Evolutionary conservation across 352 stramenopile genomes (phyloP).

Genomic region (Globisporangium paroecandrum): DNA sequence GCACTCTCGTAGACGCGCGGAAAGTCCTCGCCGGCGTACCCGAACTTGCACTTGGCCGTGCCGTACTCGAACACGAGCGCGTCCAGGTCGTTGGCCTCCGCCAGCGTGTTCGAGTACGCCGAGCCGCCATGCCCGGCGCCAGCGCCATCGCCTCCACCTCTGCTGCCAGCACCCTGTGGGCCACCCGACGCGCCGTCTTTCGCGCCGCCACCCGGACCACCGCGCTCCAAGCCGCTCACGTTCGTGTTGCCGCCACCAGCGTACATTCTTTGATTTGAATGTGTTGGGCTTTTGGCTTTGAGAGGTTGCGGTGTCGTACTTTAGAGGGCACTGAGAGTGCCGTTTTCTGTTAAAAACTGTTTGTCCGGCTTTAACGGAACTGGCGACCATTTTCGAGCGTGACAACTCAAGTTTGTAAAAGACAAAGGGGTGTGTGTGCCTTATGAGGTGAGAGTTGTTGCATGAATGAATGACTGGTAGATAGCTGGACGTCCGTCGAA

Average conservation of each 20-base stretch:
- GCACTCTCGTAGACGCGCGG: conserved; percentile 67
- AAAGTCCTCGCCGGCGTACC: conserved; percentile 87
- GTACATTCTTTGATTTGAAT: conserved; percentile 10
- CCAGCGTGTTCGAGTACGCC: conserved; percentile 42
- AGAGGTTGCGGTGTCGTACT: too few relatives aligned
- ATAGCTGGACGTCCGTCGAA: too few relatives aligned
- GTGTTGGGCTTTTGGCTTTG: too few relatives aligned
- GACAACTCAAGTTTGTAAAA: too few relatives aligned
- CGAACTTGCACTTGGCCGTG: conserved; percentile 71
- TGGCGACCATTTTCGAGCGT: too few relatives aligned
- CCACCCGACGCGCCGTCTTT: not conserved
- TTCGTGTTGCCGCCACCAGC: conserved; percentile 17
- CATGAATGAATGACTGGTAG: too few relatives aligned
- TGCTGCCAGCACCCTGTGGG: not conserved
- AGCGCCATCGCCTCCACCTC: not conserved
- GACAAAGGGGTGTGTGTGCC: too few relatives aligned
- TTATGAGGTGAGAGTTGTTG: too few relatives aligned
- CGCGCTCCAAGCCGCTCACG: conserved; percentile 6
- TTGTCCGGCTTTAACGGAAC: too few relatives aligned
- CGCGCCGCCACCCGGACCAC: not conserved
- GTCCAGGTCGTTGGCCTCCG: conserved; percentile 72
- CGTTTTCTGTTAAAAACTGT: too few relatives aligned
- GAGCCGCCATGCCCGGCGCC: not conserved
- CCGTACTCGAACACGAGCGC: conserved; percentile 81
- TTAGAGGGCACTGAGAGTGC: too few relatives aligned